These are phyloP conservation scores for Entophlyctis luteolus DNA, from an alignment of 192 early-diverging fungal species.

Conservation along the genomic window DNA sequence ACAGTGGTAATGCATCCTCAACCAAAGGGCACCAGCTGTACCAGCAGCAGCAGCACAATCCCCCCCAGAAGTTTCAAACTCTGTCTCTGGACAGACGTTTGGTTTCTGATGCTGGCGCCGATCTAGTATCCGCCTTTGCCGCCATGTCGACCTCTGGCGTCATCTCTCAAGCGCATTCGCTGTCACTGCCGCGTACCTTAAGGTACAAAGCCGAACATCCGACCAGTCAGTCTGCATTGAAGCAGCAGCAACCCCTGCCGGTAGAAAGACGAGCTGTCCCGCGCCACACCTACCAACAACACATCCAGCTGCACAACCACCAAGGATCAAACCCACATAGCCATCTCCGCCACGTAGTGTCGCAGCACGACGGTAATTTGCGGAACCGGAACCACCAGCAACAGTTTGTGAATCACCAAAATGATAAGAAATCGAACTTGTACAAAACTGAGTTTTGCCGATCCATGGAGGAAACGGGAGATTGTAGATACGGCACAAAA, in stretches of 20 bases:
- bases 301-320: too few relatives aligned
- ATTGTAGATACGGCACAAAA: slow-evolving; percentile 75
- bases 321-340: too few relatives aligned
- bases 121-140: background rate
- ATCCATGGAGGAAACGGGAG: slow-evolving; percentile 55
- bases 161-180: background rate
- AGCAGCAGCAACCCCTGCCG: background rate
- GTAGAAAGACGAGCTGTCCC: background rate
- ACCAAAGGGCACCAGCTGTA: too few relatives aligned
- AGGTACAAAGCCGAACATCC: background rate
- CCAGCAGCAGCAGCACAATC: too few relatives aligned
- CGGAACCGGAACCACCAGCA: background rate
- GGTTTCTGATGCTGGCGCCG: background rate
- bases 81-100: background rate
- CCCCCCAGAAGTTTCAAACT: background rate
- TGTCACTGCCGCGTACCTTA: background rate
- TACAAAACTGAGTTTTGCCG: slow-evolving; percentile 78
- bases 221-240: background rate
- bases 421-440: slow-evolving; percentile 47
- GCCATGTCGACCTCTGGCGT: background rate
- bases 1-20: too few relatives aligned
- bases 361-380: background rate
- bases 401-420: background rate
- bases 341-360: background rate
- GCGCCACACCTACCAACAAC: background rate